phyloP scores from a whole-genome alignment of 2,329 filamentous ascomycete genomes.

The Dichotomopilus funicola region DNA sequence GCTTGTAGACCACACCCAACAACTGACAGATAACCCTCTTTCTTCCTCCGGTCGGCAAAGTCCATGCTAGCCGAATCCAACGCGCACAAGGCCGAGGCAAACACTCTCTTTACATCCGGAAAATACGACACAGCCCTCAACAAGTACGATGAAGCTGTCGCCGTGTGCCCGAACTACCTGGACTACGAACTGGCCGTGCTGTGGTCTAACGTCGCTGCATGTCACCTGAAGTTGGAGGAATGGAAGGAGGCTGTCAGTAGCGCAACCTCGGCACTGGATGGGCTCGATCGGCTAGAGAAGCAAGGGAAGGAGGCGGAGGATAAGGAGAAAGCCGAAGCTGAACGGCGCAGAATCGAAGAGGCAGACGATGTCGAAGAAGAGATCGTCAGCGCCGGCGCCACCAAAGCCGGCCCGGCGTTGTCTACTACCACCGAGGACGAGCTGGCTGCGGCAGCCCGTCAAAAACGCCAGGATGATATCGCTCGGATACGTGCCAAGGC shows the following conservation, averaged over 20 bases:
- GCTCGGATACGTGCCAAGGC: conserved; percentile 75
- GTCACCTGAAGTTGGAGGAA: conserved; percentile 74
- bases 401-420: conserved; percentile 39
- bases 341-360: conserved; percentile 23
- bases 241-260: conserved; percentile 77
- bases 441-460: conserved; percentile 25
- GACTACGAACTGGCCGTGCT: conserved; percentile 85
- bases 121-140: conserved; percentile 72
- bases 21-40: neutral
- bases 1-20: too few relatives aligned
- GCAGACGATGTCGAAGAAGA: conserved; percentile 46
- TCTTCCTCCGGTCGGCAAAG: neutral
- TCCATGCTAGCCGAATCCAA: conserved; percentile 64
- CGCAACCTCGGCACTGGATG: conserved; percentile 66
- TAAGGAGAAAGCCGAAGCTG: conserved; percentile 33
- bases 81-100: conserved; percentile 67
- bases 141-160: conserved; percentile 74
- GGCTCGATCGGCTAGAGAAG: conserved; percentile 57
- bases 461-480: conserved; percentile 53
- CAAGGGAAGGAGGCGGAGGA: conserved; percentile 41
- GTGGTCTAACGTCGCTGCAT: conserved; percentile 82
- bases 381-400: conserved; percentile 54
- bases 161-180: conserved; percentile 73
- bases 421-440: conserved; percentile 21
- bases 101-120: conserved; percentile 66